Evolutionary conservation across 2,329 filamentous ascomycete genomes (phyloP), one percentile per base, ranked within the genome.

Genomic region (Daldinia sp.): DNA sequence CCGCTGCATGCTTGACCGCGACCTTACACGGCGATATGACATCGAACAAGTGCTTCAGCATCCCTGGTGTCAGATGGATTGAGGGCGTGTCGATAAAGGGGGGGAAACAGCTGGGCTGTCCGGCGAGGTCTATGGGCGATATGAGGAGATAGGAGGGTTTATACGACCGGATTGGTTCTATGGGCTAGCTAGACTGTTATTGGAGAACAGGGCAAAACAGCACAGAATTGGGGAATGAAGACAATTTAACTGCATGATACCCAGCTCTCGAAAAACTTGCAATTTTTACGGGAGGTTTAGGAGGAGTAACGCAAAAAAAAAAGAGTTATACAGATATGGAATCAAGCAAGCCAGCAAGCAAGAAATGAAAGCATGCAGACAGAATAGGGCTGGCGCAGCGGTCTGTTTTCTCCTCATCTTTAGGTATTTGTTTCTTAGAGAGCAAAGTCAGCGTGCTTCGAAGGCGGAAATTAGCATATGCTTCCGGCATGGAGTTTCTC

Each of bases 31-130:
- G 76, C 86, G 96, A 63, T 90, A 93, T 74, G 91, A 90, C n/a
- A 98, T 98, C 74, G 90, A 91, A 67, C 90, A 94, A 78, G 94
- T 99, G 18, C 82, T 97, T 64, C 89, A 93, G 61, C 95, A 98
- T 81, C 89, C 92, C n/a, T 99, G 96, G 96, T 93, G 85, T 66
- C 78, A 77, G 60, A 72, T 73, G 68, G 71, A 75, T 33, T 69
- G 18, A 67, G 60, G 54, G 28, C 10, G 48, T 69, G 59, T 72
- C 35, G 57, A 50, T 41, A 30, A 56, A 12, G 12, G 3, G 12
- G 12, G 46, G 60, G 37, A 13, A 4, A 20, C 18, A 28, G 41
- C 50, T 46, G 54, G 39, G 35, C 12, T 59, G 62, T 35, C 33
- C n/a, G 28, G 39, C 35, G 51, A 54, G 57, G 28, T 35, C 15